Evolutionary conservation across 768 basidiomycete genomes (phyloP).

Genomic region (Trametes elegans): DNA sequence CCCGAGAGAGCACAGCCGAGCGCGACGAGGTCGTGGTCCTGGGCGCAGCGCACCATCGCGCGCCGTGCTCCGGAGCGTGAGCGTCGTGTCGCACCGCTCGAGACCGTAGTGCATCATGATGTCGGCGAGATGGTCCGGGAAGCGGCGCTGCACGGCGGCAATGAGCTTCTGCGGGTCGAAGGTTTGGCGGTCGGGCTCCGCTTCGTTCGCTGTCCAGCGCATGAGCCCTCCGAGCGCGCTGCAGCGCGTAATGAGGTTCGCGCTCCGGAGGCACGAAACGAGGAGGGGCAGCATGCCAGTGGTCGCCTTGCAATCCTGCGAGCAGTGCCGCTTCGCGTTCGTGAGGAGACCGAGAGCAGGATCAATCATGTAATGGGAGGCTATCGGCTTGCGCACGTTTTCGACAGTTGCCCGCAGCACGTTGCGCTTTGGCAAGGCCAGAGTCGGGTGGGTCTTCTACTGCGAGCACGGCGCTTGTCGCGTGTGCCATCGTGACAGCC

Average conservation of each 20-base stretch:
- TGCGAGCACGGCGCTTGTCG: slow-evolving; percentile 36
- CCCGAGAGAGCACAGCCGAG: slow-evolving; percentile 50
- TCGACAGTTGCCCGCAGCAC: slow-evolving; percentile 44
- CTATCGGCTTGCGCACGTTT: slow-evolving; percentile 42
- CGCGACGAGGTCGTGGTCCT: slow-evolving; percentile 47
- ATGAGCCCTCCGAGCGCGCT: slow-evolving; percentile 53
- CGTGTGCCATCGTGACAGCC: slow-evolving; percentile 51
- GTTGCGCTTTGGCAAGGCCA: slow-evolving; percentile 33
- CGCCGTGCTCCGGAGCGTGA: slow-evolving; percentile 33
- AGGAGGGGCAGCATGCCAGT: slow-evolving; percentile 48
- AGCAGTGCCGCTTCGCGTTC: slow-evolving; percentile 42
- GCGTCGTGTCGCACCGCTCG: slow-evolving; percentile 42
- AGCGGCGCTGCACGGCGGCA: slow-evolving; percentile 37
- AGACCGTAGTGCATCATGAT: slow-evolving; percentile 49
- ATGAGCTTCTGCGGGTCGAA: slow-evolving; percentile 52
- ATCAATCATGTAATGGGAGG: slow-evolving; percentile 42
- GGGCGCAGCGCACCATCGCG: slow-evolving; percentile 50
- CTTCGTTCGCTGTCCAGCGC: slow-evolving; percentile 43
- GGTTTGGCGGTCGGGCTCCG: slow-evolving; percentile 43
- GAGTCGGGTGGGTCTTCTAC: slow-evolving; percentile 38
- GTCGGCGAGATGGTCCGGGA: slow-evolving; percentile 46
- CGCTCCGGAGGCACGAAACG: slow-evolving; percentile 53
- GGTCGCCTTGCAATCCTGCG: slow-evolving; percentile 42
- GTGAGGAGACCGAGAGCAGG: slow-evolving; percentile 53
- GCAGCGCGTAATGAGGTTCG: slow-evolving; percentile 52